Evolutionary conservation across 768 basidiomycete species (phyloP).

Genomic region (Tylopilus sp.): DNA sequence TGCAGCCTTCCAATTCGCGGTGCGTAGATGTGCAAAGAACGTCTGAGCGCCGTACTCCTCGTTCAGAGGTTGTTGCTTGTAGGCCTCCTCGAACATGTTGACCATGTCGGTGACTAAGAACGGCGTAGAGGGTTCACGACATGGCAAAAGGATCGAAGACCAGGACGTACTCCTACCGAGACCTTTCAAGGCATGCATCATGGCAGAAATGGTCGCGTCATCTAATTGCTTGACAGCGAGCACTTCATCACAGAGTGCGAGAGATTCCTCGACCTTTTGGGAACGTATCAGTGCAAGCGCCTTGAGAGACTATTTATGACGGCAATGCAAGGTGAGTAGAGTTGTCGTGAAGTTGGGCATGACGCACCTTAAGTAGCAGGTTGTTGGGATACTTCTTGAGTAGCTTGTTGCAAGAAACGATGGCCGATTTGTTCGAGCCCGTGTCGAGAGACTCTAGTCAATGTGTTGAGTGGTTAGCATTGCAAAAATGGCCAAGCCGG

Average conservation of each 20-base stretch:
- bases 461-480: slow-evolving; percentile 3
- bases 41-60: slow-evolving; percentile 83
- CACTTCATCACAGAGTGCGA: slow-evolving; percentile 76
- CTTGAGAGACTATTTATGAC: slow-evolving; percentile 63
- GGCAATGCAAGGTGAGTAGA: slow-evolving; percentile 5
- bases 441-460: slow-evolving; percentile 77
- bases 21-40: slow-evolving; percentile 80
- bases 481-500: neutral
- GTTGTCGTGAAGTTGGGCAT: neutral
- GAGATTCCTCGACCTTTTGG: slow-evolving; percentile 83
- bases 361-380: slow-evolving; percentile 61
- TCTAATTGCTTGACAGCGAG: slow-evolving; percentile 68
- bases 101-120: slow-evolving; percentile 70
- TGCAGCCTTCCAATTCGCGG: slow-evolving; percentile 80
- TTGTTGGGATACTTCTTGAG: slow-evolving; percentile 82
- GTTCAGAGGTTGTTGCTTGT: slow-evolving; percentile 73
- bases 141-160: neutral
- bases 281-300: slow-evolving; percentile 79
- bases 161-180: slow-evolving; percentile 67
- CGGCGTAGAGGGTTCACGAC: neutral
- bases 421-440: slow-evolving; percentile 82
- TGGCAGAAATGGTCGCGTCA: slow-evolving; percentile 69
- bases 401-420: slow-evolving; percentile 82
- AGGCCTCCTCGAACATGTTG: slow-evolving; percentile 83
- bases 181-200: slow-evolving; percentile 80